Conservation (phyloP, 2,329 filamentous ascomycete genomes). For the Aspergillus brunneoviolaceus region DNA sequence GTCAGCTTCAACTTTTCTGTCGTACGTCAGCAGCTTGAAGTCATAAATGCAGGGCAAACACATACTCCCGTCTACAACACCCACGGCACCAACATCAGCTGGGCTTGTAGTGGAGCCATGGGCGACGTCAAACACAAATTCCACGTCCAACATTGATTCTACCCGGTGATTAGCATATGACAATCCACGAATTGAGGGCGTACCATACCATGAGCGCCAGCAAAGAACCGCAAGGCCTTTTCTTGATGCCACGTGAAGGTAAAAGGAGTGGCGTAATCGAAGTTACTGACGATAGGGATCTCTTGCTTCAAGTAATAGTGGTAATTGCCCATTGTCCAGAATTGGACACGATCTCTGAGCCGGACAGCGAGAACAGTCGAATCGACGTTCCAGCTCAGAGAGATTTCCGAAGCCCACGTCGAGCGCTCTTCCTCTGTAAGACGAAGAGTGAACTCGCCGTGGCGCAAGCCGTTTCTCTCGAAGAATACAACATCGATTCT, state of each 20-base stretch:
- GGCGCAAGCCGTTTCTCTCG: conserved; percentile 93
- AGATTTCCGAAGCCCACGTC: conserved; percentile 58
- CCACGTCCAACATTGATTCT: conserved; percentile 58
- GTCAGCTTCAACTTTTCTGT: conserved; percentile 72
- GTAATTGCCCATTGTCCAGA: conserved; percentile 98
- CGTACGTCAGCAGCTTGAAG: conserved; percentile 23
- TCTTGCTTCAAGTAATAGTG: conserved; percentile 98
- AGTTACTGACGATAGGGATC: conserved; percentile 50
- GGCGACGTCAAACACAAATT: conserved; percentile 68
- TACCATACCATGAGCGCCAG: conserved; percentile 51
- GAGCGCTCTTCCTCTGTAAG: conserved; percentile 59
- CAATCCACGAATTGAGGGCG: conserved; percentile 7
- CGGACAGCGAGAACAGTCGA: conserved; percentile 86
- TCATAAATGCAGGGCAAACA: conserved; percentile 13
- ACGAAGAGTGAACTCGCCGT: conserved; percentile 86
- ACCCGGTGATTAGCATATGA: conserved; percentile 3
- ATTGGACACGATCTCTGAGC: conserved; percentile 71
- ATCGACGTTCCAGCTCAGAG: conserved; percentile 83
- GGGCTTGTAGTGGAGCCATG: conserved; percentile 69
- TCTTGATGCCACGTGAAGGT: conserved; percentile 76
- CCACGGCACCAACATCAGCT: conserved; percentile 74
- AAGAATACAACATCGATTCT: conserved; percentile 88
- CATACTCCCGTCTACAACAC: conserved; percentile 77
- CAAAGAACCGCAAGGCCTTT: conserved; percentile 68
- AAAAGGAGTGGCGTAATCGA: conserved; percentile 23